Evolutionary conservation across 331 rosid species (phyloP).

Genomic region (Phaseolus coccineus): DNA sequence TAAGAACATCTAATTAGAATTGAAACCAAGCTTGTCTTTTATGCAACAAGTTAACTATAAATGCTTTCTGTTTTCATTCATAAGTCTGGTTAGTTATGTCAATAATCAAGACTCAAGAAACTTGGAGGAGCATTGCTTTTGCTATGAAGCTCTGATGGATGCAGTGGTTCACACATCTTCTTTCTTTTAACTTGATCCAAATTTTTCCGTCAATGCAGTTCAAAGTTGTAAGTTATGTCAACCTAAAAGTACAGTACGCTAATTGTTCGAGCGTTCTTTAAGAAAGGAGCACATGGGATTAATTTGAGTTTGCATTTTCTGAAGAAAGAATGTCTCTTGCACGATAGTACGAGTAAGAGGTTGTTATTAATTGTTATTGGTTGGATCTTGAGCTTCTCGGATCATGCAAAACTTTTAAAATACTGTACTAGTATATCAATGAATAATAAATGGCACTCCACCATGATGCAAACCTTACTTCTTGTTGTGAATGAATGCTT

Average conservation of each 20-base stretch:
- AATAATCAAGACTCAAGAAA: no score
- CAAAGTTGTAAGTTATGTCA: slow-evolving; percentile 18
- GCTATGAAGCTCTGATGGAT: neutral
- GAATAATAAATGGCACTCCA: neutral
- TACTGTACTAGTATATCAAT: neutral
- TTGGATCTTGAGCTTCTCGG: slow-evolving; percentile 32
- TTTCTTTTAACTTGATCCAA: neutral
- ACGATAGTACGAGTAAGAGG: neutral
- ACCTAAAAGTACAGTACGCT: slow-evolving; percentile 8
- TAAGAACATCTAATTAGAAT: neutral
- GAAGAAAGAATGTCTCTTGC: slow-evolving; percentile 29
- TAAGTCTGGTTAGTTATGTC: neutral
- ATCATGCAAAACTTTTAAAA: slow-evolving; percentile 3
- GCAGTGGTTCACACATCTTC: neutral
- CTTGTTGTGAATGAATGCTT: neutral
- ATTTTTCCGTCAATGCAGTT: neutral
- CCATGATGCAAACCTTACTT: neutral
- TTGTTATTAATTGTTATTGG: neutral
- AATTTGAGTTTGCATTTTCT: neutral
- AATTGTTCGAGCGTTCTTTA: neutral
- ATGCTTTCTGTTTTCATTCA: neutral
- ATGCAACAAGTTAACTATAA: neutral
- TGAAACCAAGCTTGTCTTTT: neutral
- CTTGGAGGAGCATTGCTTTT: neutral
- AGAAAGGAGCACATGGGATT: slow-evolving; percentile 21